Evolutionary conservation across 768 basidiomycete genomes (phyloP).

Genomic region (Boletus rex-veris): DNA sequence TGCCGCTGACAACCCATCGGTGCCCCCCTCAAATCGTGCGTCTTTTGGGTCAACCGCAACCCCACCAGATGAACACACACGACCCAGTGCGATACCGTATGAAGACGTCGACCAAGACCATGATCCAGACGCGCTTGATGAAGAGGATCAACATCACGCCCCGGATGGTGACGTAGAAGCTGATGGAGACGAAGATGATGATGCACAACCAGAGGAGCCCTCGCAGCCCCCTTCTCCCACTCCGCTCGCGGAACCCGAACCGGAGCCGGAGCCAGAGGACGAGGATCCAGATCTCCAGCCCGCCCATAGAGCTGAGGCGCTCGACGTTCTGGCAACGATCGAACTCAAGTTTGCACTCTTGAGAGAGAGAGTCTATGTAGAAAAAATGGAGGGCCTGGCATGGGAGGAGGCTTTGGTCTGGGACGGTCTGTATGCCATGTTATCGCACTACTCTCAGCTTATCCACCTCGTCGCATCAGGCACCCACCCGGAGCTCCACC

Average conservation of each 20-base stretch:
- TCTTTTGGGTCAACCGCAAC: slow-evolving; percentile 21
- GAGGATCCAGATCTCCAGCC: slow-evolving; percentile 74
- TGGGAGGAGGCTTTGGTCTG: slow-evolving; percentile 83
- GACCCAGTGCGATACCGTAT: slow-evolving; percentile 20
- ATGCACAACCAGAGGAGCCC: slow-evolving; percentile 25
- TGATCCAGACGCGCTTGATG: slow-evolving; percentile 19
- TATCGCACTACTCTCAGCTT: neutral
- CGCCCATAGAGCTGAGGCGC: slow-evolving; percentile 79
- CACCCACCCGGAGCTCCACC: slow-evolving; percentile 81
- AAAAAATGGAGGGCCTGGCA: slow-evolving; percentile 88
- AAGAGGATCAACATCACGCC: slow-evolving; percentile 20
- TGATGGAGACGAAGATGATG: slow-evolving; percentile 36
- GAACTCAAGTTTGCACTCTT: slow-evolving; percentile 91
- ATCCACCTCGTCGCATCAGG: slow-evolving; percentile 40
- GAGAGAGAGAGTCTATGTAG: slow-evolving; percentile 84
- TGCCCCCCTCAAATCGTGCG: slow-evolving; percentile 18
- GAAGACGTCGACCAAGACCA: slow-evolving; percentile 27
- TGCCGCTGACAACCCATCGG: slow-evolving; percentile 16
- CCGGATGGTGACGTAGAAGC: slow-evolving; percentile 17
- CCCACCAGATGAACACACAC: slow-evolving; percentile 15
- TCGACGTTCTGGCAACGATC: slow-evolving; percentile 83
- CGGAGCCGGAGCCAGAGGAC: slow-evolving; percentile 28
- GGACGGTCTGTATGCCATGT: slow-evolving; percentile 51
- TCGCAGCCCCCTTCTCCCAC: slow-evolving; percentile 26
- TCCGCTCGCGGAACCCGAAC: slow-evolving; percentile 24